These are phyloP conservation scores for Kodamaea leandrae DNA, from an alignment of 805 yeast species.

Conservation along the genomic window DNA sequence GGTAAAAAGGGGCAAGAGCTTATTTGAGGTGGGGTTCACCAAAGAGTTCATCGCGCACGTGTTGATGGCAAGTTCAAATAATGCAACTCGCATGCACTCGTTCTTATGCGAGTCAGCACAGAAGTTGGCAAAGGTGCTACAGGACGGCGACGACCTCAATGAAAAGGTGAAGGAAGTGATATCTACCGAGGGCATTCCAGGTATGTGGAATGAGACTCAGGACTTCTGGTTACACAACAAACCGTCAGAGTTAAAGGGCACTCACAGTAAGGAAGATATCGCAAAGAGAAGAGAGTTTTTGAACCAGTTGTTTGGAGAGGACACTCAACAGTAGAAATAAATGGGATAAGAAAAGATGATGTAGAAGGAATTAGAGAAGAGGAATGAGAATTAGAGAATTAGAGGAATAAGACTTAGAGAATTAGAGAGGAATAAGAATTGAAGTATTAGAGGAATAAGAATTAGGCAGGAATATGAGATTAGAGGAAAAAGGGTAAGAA, in stretches of 20 bases:
- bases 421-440: too few relatives aligned
- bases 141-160: background rate
- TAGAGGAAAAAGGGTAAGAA: too few relatives aligned
- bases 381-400: too few relatives aligned
- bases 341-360: background rate
- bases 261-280: conserved; percentile 7
- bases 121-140: background rate
- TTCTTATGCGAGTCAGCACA: conserved; percentile 3
- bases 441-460: too few relatives aligned
- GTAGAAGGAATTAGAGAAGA: background rate
- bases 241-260: background rate
- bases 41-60: conserved; percentile 12
- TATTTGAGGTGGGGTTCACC: conserved; percentile 13
- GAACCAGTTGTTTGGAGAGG: conserved; percentile 2
- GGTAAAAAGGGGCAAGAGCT: background rate
- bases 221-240: conserved; percentile 1
- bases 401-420: too few relatives aligned
- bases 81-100: conserved; percentile 3
- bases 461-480: too few relatives aligned
- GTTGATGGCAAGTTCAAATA: conserved; percentile 10
- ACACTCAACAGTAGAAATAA: background rate
- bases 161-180: background rate
- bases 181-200: background rate
- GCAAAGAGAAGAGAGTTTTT: conserved; percentile 9
- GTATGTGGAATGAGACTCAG: background rate